Evolutionary conservation across 352 stramenopile genomes (phyloP), one percentile per base, ranked within the genome.

Genomic region (Globisporangium sylvaticum): DNA sequence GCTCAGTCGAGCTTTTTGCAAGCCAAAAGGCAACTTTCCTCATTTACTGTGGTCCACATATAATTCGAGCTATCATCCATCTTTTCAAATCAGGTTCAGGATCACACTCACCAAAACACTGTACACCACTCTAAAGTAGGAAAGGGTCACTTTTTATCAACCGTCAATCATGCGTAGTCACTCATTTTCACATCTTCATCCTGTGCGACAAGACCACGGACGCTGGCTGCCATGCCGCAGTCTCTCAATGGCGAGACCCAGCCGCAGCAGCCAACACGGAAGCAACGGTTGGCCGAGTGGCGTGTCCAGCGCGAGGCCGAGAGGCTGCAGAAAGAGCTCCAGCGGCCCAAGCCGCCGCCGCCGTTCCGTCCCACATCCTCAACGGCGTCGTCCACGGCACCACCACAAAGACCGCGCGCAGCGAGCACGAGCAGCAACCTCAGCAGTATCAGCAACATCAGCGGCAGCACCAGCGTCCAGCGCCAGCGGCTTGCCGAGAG

Each of bases 241-340:
- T 67, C 62, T 46, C 62, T 20, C 32, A 29, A 59, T n/a, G n/a
- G 15, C 29, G 44, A 46, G 48, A 37, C 27, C 25, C 14, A 18
- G 4, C 50, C 44, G 27, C 31, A 37, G 52, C 37, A n/a, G 18
- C 59, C 34, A 22, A 69, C 57, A 60, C 67, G 70, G 66, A 79
- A 81, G 67, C 55, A 77, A 55, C 67, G 65, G 52, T 72, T 79
- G 24, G 37, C 67, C 31, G 58, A 56, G 39, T 79, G 73, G 75
- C 56, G 65, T 27, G 61, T 66, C 44, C 57, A 73, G 48, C 46
- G 42, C 5, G 58, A 73, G 29, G 42, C 22, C 25, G 22, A 53
- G 53, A 24, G 27, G 7, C 25, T 31, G 14, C 55, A 62, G 58
- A 34, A 52, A 24, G 60, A 68, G 59, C 55, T 48, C 42, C 52